A percentile compares a stretch with the other conserved stretches of the same genome.
Conservation (phyloP, 805 yeast genomes). For the Novakomyces olei region DNA sequence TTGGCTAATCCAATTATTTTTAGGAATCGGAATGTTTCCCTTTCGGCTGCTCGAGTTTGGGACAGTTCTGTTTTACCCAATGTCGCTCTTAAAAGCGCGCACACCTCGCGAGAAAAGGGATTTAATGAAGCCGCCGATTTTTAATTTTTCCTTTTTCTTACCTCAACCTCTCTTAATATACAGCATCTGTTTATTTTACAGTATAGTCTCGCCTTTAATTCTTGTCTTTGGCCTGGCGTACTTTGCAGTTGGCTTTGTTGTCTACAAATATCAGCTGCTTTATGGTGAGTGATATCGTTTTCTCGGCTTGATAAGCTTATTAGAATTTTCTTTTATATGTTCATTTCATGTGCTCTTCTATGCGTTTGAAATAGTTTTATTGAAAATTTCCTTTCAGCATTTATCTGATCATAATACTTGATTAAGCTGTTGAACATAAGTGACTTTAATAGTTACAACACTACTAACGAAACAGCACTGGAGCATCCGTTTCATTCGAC, state of each 20-base stretch:
- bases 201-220: conserved; percentile 74
- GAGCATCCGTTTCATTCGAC: conserved; percentile 94
- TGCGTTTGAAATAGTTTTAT: too few species aligned
- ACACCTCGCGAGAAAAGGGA: conserved; percentile 67
- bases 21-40: conserved; percentile 57
- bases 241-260: conserved; percentile 66
- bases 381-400: too few species aligned
- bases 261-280: conserved; percentile 72
- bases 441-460: too few species aligned
- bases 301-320: too few species aligned
- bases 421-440: too few species aligned
- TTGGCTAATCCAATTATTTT: conserved; percentile 25
- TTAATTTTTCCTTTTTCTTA: conserved; percentile 72
- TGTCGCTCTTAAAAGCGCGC: conserved; percentile 37
- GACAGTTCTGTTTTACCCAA: conserved; percentile 50
- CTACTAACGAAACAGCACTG: too few species aligned
- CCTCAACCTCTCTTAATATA: conserved; percentile 81
- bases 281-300: too few species aligned
- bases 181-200: conserved; percentile 65
- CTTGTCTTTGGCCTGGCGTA: conserved; percentile 65
- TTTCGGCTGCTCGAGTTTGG: conserved; percentile 67
- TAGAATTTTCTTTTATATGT: too few species aligned
- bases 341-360: too few species aligned
- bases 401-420: too few species aligned
- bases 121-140: conserved; percentile 67